Conservation (phyloP, 2,329 filamentous ascomycete species). For the Alternaria conjuncta region DNA sequence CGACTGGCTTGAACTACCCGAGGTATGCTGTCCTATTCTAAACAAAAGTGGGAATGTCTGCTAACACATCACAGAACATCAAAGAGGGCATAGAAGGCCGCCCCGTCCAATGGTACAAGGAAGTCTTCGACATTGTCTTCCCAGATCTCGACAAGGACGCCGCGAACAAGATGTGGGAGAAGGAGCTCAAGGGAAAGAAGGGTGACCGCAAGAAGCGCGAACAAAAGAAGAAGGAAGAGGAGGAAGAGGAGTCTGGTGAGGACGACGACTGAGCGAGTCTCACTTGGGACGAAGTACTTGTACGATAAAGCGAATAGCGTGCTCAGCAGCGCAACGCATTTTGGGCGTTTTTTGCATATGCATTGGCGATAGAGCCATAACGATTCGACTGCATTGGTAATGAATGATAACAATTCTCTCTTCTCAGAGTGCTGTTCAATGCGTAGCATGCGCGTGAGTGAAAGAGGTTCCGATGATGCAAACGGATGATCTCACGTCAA, state of each 20-base stretch:
- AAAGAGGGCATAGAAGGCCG: constrained; percentile 94
- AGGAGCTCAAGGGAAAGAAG: constrained; percentile 57
- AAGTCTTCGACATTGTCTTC: constrained; percentile 93
- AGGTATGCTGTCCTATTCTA: constrained; percentile 67
- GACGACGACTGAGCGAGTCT: constrained; percentile 37
- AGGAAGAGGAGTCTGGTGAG: constrained; percentile 51
- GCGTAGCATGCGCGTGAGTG: neutral
- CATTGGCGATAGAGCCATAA: neutral
- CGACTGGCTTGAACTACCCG: constrained; percentile 95
- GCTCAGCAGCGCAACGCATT: constrained; percentile 15
- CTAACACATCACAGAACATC: constrained; percentile 75
- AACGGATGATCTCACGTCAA: neutral
- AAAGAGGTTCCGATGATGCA: neutral
- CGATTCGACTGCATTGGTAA: constrained; percentile 3
- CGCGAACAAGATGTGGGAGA: constrained; percentile 76
- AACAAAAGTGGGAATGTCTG: neutral
- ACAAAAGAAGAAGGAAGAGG: constrained; percentile 54
- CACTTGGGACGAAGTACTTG: constrained; percentile 13
- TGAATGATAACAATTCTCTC: constrained; percentile 4
- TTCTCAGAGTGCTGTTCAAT: neutral
- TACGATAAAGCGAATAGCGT: constrained; percentile 1
- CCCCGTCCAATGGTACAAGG: constrained; percentile 89
- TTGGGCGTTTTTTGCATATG: constrained; percentile 14
- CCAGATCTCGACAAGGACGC: constrained; percentile 74
- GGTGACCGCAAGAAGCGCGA: constrained; percentile 45